Evolutionary conservation across 2,329 filamentous ascomycete genomes (phyloP), one percentile per base, ranked within the genome.

Genomic region (Paracamarosporium sp.): DNA sequence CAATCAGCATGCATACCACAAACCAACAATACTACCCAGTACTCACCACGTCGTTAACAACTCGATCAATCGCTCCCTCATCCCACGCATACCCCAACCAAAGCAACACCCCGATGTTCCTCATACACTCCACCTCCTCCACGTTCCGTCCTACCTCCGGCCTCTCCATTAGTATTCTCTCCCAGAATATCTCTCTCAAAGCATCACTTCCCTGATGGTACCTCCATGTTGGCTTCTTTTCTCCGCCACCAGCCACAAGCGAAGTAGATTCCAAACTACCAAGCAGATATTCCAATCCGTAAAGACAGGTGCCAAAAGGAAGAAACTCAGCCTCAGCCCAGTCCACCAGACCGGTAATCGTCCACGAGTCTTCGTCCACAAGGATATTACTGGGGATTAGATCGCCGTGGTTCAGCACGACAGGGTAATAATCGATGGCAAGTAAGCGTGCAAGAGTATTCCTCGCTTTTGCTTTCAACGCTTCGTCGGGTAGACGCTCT

Each of bases 21-120:
- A 20, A 41, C 15, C 5, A 22, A 12, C 8, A 22, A 25, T 12
- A 15, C 9, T n/a, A 5, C 4, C 25, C 3, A 15, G 13, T 2
- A 51, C 48, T 41, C n/a, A 51, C 48, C 2, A 73, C 77, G 41
- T 79, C 77, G 56, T 84, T 75, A 1, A 89, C 84, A 15, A 85
- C 85, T 1, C 87, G 79, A 70, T 88, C 78, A 53, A 89, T 80
- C 30, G 72, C 76, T 0, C 87, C 86, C 24, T 85, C 80, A 67
- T 89, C 86, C 71, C 86, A 89, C 2, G 86, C 86, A 66, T 85
- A 86, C 0, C 86, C 87, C 69, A 85, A 81, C 87, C 87, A 89
- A 2, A 89, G 76, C 17, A 89, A 59, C 5, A 89, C 79, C 0
- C 87, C 86, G 17, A 88, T 63, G 69, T 78, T 68, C 77, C 80